phyloP scores from a whole-genome alignment of 139 green algal genomes.

The Micractinium sp. region DNA sequence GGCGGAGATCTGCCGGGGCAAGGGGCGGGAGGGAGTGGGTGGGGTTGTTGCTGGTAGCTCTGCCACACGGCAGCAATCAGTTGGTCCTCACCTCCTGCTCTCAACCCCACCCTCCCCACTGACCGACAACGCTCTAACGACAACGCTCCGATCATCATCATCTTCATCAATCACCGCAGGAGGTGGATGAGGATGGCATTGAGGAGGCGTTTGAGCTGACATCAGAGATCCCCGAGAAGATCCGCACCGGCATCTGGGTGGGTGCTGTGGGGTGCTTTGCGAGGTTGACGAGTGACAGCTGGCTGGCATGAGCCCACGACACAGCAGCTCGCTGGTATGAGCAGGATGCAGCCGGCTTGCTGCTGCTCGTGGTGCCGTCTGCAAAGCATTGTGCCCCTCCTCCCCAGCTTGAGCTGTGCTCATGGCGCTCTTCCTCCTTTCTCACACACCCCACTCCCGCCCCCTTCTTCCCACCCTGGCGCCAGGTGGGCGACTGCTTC shows the following conservation, averaged over 20 bases:
- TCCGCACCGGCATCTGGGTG: constrained; percentile 62
- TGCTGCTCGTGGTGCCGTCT: neutral
- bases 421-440: neutral
- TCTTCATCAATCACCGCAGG: constrained; percentile 7
- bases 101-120: neutral
- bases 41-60: neutral
- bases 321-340: neutral
- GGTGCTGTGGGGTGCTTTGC: neutral
- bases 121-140: neutral
- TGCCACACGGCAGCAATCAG: neutral
- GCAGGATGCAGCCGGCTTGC: neutral
- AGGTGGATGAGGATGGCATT: constrained; percentile 90
- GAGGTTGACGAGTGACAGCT: neutral
- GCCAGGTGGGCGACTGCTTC: constrained; percentile 94
- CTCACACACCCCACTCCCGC: neutral
- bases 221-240: constrained; percentile 84
- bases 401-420: too few relatives aligned
- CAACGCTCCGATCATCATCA: too few relatives aligned
- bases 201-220: constrained; percentile 98
- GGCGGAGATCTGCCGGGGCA: neutral
- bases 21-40: too few relatives aligned
- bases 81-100: neutral
- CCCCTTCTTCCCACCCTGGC: neutral
- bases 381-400: too few relatives aligned
- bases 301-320: neutral